phyloP scores from a whole-genome alignment of 2,329 filamentous ascomycete species.

The Fusarium algeriense region DNA sequence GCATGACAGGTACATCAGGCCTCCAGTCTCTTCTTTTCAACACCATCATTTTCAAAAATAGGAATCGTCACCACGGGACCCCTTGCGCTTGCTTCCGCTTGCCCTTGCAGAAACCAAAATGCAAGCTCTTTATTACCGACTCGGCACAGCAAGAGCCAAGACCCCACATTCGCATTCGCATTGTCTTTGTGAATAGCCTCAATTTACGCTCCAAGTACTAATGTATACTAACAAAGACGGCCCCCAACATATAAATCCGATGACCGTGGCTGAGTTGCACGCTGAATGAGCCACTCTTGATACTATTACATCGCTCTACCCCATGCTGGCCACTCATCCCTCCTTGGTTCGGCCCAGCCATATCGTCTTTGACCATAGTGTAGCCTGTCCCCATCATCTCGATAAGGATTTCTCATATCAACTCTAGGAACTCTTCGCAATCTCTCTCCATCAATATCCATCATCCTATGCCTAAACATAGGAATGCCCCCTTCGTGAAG shows the following conservation, averaged over 20 bases:
- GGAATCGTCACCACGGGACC: conserved; percentile 40
- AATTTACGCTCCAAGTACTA: not conserved
- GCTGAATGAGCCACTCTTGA: not conserved
- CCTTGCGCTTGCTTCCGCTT: conserved; percentile 33
- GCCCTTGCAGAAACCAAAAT: conserved; percentile 20
- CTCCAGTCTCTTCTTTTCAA: conserved; percentile 23
- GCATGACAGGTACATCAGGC: conserved; percentile 31
- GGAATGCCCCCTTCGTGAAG: conserved; percentile 20
- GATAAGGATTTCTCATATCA: not conserved
- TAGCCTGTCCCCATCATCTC: not conserved
- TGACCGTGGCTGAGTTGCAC: conserved; percentile 3
- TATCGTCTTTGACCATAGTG: conserved; percentile 19
- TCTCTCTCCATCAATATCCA: not conserved
- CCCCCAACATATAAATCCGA: not conserved
- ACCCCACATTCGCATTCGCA: not conserved
- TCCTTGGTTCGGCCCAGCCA: conserved; percentile 34
- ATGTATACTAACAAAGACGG: not conserved
- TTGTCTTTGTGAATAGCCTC: conserved; percentile 25
- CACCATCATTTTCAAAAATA: conserved; percentile 31
- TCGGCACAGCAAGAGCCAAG: conserved; percentile 10
- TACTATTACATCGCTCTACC: conserved; percentile 26
- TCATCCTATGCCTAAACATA: conserved; percentile 6
- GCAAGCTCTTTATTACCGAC: conserved; percentile 30
- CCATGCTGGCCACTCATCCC: conserved; percentile 36
- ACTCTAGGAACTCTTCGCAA: not conserved